Conservation (phyloP, 2,329 filamentous ascomycete genomes). For the Ascochyta lentis region DNA sequence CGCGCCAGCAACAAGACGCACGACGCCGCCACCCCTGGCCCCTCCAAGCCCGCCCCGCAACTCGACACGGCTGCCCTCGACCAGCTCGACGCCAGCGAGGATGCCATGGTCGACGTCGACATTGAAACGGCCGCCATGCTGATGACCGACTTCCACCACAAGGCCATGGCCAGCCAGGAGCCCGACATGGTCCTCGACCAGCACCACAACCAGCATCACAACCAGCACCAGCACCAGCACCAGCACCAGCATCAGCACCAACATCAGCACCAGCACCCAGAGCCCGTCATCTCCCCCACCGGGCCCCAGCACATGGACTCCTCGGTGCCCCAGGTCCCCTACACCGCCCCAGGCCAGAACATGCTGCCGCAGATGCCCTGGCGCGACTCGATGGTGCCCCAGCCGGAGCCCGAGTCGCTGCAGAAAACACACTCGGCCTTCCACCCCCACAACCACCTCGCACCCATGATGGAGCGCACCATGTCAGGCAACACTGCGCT, state of each 20-base stretch:
- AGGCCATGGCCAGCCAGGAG: constrained; percentile 79
- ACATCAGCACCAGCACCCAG: constrained; percentile 53
- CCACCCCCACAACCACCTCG: constrained; percentile 65
- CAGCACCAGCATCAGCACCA: constrained; percentile 50
- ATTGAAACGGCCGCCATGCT: constrained; percentile 98
- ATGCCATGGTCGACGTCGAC: constrained; percentile 93
- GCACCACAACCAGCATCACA: constrained; percentile 35
- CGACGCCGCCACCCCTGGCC: constrained; percentile 59
- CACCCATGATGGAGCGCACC: constrained; percentile 72
- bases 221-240: too few relatives aligned
- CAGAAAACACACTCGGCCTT: constrained; percentile 69
- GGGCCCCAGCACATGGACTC: constrained; percentile 77
- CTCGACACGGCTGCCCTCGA: constrained; percentile 86
- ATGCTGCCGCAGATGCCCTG: constrained; percentile 87
- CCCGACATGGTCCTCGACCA: constrained; percentile 60
- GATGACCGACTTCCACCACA: constrained; percentile 97
- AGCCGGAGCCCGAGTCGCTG: constrained; percentile 76
- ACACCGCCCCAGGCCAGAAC: constrained; percentile 72
- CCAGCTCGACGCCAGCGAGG: constrained; percentile 89
- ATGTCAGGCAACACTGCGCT: constrained; percentile 65
- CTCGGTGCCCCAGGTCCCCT: constrained; percentile 71
- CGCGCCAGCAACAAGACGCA: constrained; percentile 74
- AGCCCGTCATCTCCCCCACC: constrained; percentile 76
- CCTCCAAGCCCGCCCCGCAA: constrained; percentile 78
- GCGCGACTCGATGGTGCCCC: constrained; percentile 87